Base-by-base conservation (phyloP, 768 basidiomycete species). In the Grammothele lineata region DNA sequence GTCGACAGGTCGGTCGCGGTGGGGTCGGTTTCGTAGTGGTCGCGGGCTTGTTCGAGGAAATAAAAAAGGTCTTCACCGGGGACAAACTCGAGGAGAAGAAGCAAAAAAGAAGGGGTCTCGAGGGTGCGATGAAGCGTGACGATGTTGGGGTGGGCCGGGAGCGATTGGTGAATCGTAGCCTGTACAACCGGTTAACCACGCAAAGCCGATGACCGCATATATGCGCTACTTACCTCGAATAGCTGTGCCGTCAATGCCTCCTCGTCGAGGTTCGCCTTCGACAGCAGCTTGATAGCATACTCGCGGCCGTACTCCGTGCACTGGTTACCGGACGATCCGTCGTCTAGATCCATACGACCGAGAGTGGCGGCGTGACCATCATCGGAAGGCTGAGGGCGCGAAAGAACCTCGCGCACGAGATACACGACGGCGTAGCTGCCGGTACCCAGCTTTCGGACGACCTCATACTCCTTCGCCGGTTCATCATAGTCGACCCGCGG, bases 1-100 rank as follows among this genome's bases (percentile, higher is more conserved):
- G 49, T 55, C 19, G 57, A 53, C 44, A 59, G 54, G 42, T 58
- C 59, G 21, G 45, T 37, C 10, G 49, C 42, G 25, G 55, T n/a
- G 17, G 63, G 63, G 49, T 77, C 72, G 10, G 75, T 70, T 47
- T 85, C 83, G 65, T 81, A 81, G 66, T 90, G 86, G 67, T 95
- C 92, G 65, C 87, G 84, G 53, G 90, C 83, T 73, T 96, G 92
- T 72, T 97, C 94, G 40, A 99, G 78, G 76, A 97, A 99, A 70
- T 93, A 99, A 68, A 93, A 99, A 55, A 98, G 74, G 67, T 99
- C 95, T 68, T 96, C 90, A 41, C 95, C 95, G 14, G 93, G 93
- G 53, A 96, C 94, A 63, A 86, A 92, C 72, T 99, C 95, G 55
- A 99, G 75, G 37, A 99, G 74, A 55, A 99, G 83, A 55, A 98